These are phyloP conservation scores for Nitzschia sp. DNA, from an alignment of 108 stramenopile genomes.

Conservation along the genomic window DNA sequence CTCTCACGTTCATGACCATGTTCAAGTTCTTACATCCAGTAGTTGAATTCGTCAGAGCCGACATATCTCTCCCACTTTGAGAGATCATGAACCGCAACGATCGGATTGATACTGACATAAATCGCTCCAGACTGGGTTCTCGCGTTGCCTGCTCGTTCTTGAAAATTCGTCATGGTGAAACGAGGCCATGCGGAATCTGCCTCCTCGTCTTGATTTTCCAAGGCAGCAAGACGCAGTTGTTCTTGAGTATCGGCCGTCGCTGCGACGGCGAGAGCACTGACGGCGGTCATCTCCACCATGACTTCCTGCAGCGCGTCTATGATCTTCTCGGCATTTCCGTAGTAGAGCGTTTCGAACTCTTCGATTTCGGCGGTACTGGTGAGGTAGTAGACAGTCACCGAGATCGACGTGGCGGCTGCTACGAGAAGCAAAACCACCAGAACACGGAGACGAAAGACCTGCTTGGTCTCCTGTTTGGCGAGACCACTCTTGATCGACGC, in stretches of 20 bases:
- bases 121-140: neutral
- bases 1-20: neutral
- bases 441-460: conserved; percentile 18
- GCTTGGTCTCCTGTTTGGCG: conserved; percentile 3
- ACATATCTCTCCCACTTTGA: conserved; percentile 12
- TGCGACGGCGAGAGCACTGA: conserved; percentile 11
- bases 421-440: conserved; percentile 12
- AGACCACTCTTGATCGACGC: conserved; percentile 10
- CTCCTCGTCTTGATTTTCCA: neutral
- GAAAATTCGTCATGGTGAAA: conserved; percentile 11
- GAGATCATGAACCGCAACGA: neutral
- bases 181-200: neutral
- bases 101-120: conserved; percentile 7
- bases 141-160: conserved; percentile 16
- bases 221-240: no score
- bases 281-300: conserved; percentile 1
- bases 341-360: conserved; percentile 6
- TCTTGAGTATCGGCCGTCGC: neutral
- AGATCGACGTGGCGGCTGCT: conserved; percentile 5
- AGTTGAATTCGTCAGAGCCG: conserved; percentile 1
- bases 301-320: conserved; percentile 2
- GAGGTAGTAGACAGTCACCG: conserved; percentile 2
- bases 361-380: conserved; percentile 7
- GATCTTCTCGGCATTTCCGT: conserved; percentile 6
- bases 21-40: conserved; percentile 15